A percentile compares a stretch with the other conserved stretches of the same genome.
phyloP scores from a whole-genome alignment of 805 yeast species.

The Lachancea quebecensis region DNA sequence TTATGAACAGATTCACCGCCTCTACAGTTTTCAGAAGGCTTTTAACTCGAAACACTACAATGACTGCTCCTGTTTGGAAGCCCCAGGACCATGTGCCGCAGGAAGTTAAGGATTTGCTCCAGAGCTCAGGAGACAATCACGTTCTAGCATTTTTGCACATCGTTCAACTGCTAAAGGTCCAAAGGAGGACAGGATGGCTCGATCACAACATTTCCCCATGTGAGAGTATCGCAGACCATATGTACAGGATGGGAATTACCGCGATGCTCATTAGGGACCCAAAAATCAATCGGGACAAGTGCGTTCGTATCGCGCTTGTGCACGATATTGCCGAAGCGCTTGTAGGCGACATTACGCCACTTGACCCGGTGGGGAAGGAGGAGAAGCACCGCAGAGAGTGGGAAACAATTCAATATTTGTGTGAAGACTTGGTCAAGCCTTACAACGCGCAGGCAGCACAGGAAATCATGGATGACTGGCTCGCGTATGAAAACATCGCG shows the following conservation, averaged over 20 bases:
- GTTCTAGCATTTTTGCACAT: constrained; percentile 57
- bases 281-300: constrained; percentile 54
- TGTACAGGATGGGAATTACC: constrained; percentile 88
- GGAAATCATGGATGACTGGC: constrained; percentile 68
- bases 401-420: constrained; percentile 60
- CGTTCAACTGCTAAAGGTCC: constrained; percentile 64
- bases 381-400: constrained; percentile 84
- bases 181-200: constrained; percentile 91
- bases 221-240: constrained; percentile 83
- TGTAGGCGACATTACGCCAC: constrained; percentile 92
- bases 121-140: constrained; percentile 35
- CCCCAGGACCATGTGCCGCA: constrained; percentile 40
- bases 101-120: constrained; percentile 30
- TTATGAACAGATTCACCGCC: neutral
- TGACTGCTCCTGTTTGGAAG: constrained; percentile 34
- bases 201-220: constrained; percentile 44
- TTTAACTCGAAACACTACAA: neutral
- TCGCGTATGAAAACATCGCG: constrained; percentile 81
- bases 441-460: constrained; percentile 56
- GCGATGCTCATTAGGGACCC: constrained; percentile 55
- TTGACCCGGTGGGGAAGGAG: constrained; percentile 59
- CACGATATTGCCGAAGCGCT: constrained; percentile 93
- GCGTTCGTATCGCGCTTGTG: constrained; percentile 78
- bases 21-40: neutral
- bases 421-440: constrained; percentile 50